Evolutionary conservation across 371 early-diverging fungal species (phyloP), one percentile per base, ranked within the genome.

Genomic region (Mucor indicus): DNA sequence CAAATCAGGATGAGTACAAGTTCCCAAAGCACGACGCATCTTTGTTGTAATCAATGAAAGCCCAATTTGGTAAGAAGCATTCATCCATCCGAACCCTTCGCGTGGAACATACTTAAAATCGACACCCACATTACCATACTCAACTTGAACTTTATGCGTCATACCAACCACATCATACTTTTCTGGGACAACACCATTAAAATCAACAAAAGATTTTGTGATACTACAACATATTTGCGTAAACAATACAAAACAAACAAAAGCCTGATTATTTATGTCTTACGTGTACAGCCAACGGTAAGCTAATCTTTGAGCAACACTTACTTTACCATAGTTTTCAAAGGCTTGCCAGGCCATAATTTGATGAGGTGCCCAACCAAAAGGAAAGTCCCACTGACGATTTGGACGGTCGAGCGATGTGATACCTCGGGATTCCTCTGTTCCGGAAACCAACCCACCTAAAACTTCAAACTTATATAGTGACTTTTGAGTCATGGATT

Each of bases 11-110:
- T 79, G 78, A 31, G 86, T 86, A 43, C 92, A 81, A 9, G 86
- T 72, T 4, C 92, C 92, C 17, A 95, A 55, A 1, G 90, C 90
- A 12, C 94, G 76, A 9, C 83, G 68, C 78, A 87, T 73, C 33
- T 79, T 75, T 8, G 62, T 60, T 10, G 75, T 87, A 38, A 95
- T 60, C 44, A 89, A 84, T 4, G 69, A 72, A 19, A 92, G 58
- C 1, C 95, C 95, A 12, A 93, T 82, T 72, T 91, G 85, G 62
- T 83, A 89, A 19, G 85, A 85, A 2, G 96, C 89, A 55, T 96
- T 98, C 96, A 96, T 96, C 98, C 96, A 98, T 11, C 96, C 98
- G 71, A 98, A 98, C 2, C 98, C 98, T 72, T 96, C 96, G 7
- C 90, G 78, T 0, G 93, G 89, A n/a, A 96, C 89, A 60, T 81